Conservation (phyloP, 441 rosid genomes). For the Melastoma candidum region DNA sequence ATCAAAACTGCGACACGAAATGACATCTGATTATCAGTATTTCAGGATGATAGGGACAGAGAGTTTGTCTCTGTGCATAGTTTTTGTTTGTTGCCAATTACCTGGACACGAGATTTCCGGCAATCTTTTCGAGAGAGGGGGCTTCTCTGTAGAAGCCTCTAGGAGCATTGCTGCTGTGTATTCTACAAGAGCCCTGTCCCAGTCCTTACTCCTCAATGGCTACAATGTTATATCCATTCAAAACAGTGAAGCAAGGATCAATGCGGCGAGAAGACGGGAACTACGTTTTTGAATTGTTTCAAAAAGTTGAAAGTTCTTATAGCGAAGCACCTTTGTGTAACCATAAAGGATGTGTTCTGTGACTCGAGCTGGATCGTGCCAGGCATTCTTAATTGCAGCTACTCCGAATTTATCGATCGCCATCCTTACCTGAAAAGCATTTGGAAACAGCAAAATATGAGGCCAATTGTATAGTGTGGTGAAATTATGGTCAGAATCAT, state of each 20-base stretch:
- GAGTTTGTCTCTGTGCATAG: too few relatives aligned
- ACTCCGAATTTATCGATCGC: conserved; percentile 59
- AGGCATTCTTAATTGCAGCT: conserved; percentile 60
- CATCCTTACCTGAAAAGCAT: conserved; percentile 48
- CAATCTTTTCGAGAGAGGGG: conserved; percentile 35
- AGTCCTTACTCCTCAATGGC: conserved; percentile 47
- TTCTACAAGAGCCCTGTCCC: conserved; percentile 65
- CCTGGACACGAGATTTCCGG: conserved; percentile 48
- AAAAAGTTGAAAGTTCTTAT: too few relatives aligned
- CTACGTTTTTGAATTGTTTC: too few relatives aligned
- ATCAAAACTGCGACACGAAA: conserved; percentile 49
- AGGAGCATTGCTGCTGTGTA: conserved; percentile 47
- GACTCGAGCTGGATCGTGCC: conserved; percentile 59
- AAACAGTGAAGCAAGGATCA: conserved; percentile 1
- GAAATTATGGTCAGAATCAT: neutral
- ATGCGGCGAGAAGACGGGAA: too few relatives aligned
- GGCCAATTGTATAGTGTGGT: neutral
- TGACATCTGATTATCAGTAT: conserved; percentile 10
- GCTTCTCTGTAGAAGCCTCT: conserved; percentile 22
- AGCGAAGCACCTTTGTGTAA: conserved; percentile 58
- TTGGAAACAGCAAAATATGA: neutral
- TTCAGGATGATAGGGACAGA: neutral
- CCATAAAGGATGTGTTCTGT: conserved; percentile 47
- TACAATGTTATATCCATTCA: conserved; percentile 18
- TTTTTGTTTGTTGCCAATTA: conserved; percentile 7